Evolutionary conservation across 1,284 basidiomycete species (phyloP).

Genomic region (Tylopilus microsporus): DNA sequence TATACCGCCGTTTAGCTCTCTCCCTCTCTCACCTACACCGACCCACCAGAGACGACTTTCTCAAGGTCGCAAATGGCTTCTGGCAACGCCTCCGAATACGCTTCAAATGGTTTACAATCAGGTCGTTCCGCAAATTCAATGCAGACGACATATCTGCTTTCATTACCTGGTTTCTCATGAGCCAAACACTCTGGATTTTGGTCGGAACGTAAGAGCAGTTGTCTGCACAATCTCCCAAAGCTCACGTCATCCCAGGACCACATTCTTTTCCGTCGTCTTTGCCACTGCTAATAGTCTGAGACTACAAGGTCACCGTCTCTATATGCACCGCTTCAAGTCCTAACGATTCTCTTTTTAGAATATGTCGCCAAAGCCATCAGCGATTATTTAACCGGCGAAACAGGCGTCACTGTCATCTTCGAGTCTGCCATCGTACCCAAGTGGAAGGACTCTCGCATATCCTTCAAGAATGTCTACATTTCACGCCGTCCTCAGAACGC

Average conservation of each 20-base stretch:
- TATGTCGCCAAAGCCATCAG: slow-evolving; percentile 87
- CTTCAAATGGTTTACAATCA: slow-evolving; percentile 98
- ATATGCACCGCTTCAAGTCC: background rate
- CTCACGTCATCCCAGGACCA: slow-evolving; percentile 58
- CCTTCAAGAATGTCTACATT: slow-evolving; percentile 95
- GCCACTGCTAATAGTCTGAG: slow-evolving; percentile 84
- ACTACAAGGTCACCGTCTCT: slow-evolving; percentile 64
- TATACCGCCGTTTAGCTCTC: slow-evolving; percentile 71
- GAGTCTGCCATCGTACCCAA: slow-evolving; percentile 98
- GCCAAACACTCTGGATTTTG: slow-evolving; percentile 90
- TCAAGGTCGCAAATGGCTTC: slow-evolving; percentile 81
- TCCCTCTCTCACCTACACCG: slow-evolving; percentile 75
- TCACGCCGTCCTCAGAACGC: slow-evolving; percentile 64
- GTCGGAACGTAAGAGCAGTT: slow-evolving; percentile 75
- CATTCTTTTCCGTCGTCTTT: slow-evolving; percentile 92
- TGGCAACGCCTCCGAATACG: slow-evolving; percentile 87
- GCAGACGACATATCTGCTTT: slow-evolving; percentile 97
- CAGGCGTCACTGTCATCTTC: slow-evolving; percentile 92
- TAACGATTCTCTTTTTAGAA: slow-evolving; percentile 44
- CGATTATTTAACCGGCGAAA: slow-evolving; percentile 89
- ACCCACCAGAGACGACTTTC: slow-evolving; percentile 83
- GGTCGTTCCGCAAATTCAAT: slow-evolving; percentile 93
- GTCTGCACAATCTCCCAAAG: background rate
- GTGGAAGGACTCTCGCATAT: slow-evolving; percentile 93
- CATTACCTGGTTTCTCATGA: slow-evolving; percentile 90